phyloP scores from a whole-genome alignment of 116 monocot species.

The Iris pallida region DNA sequence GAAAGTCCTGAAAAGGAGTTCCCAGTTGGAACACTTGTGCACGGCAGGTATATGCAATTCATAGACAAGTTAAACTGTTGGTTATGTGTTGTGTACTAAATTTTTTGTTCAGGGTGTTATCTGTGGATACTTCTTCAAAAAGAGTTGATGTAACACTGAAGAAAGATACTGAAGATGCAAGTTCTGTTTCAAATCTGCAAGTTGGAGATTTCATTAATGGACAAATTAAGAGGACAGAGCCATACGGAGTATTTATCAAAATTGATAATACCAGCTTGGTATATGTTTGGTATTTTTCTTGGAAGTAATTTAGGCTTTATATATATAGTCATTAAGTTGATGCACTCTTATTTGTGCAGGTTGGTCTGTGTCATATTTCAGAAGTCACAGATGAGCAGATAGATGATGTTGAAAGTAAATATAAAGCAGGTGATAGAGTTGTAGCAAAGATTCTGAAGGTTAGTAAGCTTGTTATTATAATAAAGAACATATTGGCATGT shows the following conservation, averaged over 20 bases:
- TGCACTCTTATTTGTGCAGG: conserved; percentile 37
- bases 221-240: conserved; percentile 51
- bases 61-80: conserved; percentile 3
- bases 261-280: conserved; percentile 65
- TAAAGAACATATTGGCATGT: too few species aligned
- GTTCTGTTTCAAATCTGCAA: conserved; percentile 38
- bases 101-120: conserved; percentile 49
- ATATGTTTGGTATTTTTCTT: conserved; percentile 1
- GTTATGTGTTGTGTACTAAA: not conserved
- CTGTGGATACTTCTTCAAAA: conserved; percentile 54
- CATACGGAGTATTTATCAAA: conserved; percentile 80
- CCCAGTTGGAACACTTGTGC: conserved; percentile 71
- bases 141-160: conserved; percentile 78
- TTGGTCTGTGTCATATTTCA: conserved; percentile 89
- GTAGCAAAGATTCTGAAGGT: conserved; percentile 74
- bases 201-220: conserved; percentile 79
- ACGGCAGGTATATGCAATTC: conserved; percentile 42
- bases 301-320: not conserved
- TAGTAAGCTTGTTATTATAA: conserved; percentile 1
- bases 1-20: conserved; percentile 71
- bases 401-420: conserved; percentile 51
- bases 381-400: conserved; percentile 63
- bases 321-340: not conserved
- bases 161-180: conserved; percentile 14
- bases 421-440: conserved; percentile 54